Percentiles rank a stretch among this genome's conserved stretches.
These are phyloP conservation scores for Wickerhamomyces sydowiorum DNA, from an alignment of 805 yeast genomes.

Conservation along the genomic window DNA sequence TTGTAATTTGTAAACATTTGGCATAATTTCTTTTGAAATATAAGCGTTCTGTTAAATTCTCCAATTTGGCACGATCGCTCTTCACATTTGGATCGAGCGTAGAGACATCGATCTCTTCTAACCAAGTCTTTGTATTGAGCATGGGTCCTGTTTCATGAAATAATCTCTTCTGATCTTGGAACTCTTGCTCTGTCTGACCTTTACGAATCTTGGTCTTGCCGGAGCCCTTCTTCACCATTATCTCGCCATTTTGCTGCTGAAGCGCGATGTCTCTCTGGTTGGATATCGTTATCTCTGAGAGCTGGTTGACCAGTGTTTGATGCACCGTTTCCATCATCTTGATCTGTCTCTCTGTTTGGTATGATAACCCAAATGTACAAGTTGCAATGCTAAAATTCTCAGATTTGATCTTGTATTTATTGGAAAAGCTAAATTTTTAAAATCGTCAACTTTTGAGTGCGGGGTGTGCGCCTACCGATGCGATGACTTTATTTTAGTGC, in stretches of 20 bases:
- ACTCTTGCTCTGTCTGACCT: conserved; percentile 67
- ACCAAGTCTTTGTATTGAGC: conserved; percentile 40
- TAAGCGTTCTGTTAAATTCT: conserved; percentile 57
- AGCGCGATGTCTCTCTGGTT: conserved; percentile 8
- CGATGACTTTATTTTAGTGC: too few species aligned
- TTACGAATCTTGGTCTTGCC: conserved; percentile 51
- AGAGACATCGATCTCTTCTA: conserved; percentile 25
- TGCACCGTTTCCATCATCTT: background rate
- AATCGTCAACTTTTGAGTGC: background rate
- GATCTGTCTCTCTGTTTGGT: background rate
- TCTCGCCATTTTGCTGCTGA: conserved; percentile 27
- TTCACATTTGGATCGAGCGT: conserved; percentile 34
- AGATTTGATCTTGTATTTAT: too few species aligned
- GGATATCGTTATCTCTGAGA: background rate
- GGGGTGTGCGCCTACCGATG: background rate
- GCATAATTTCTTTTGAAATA: conserved; percentile 50
- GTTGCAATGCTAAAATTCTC: too few species aligned
- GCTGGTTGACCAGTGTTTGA: background rate
- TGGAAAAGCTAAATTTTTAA: background rate
- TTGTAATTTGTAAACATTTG: conserved; percentile 43
- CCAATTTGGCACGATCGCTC: conserved; percentile 47
- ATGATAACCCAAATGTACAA: background rate
- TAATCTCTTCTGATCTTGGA: conserved; percentile 40
- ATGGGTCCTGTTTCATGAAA: conserved; percentile 55
- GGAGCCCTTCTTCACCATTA: conserved; percentile 37